phyloP scores from a whole-genome alignment of 2,329 filamentous ascomycete species.

The Didymella arachidicola region DNA sequence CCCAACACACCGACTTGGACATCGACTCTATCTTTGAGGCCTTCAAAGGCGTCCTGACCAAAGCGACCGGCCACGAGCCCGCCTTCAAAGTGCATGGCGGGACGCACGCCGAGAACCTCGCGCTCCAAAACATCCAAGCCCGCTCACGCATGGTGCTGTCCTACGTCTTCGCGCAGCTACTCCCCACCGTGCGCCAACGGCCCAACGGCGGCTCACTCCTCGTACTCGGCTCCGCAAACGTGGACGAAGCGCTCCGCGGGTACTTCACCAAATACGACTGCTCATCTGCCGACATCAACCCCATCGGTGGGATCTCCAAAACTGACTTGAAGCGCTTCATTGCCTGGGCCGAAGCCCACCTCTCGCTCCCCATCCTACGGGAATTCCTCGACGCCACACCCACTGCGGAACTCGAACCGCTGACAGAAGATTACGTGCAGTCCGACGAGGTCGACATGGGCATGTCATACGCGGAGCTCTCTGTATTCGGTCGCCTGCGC shows the following conservation, averaged over 20 bases:
- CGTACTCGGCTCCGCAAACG: slow-evolving; percentile 73
- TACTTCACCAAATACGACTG: slow-evolving; percentile 78
- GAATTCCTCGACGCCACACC: slow-evolving; percentile 66
- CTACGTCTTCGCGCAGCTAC: slow-evolving; percentile 70
- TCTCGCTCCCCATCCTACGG: slow-evolving; percentile 69
- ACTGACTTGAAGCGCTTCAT: slow-evolving; percentile 77
- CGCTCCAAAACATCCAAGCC: slow-evolving; percentile 73
- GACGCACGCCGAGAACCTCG: slow-evolving; percentile 66
- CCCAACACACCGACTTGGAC: slow-evolving; percentile 72
- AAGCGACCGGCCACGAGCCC: slow-evolving; percentile 67
- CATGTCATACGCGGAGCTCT: slow-evolving; percentile 61
- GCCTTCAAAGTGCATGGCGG: slow-evolving; percentile 72
- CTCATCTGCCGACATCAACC: slow-evolving; percentile 58
- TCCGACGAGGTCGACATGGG: slow-evolving; percentile 64
- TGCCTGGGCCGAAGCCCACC: slow-evolving; percentile 61
- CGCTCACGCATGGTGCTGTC: slow-evolving; percentile 69
- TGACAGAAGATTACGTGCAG: slow-evolving; percentile 68
- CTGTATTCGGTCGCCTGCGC: slow-evolving; percentile 61
- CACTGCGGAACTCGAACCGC: slow-evolving; percentile 65
- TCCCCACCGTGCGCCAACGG: slow-evolving; percentile 66
- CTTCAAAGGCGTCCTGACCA: slow-evolving; percentile 65
- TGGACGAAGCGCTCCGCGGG: slow-evolving; percentile 57
- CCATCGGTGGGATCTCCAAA: slow-evolving; percentile 69
- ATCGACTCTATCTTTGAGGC: slow-evolving; percentile 73
- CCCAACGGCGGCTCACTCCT: slow-evolving; percentile 67